A percentile compares a stretch with the other conserved stretches of the same genome.
Evolutionary conservation across 345 rosid genomes (phyloP).

Genomic region (Cochlearia excelsa): DNA sequence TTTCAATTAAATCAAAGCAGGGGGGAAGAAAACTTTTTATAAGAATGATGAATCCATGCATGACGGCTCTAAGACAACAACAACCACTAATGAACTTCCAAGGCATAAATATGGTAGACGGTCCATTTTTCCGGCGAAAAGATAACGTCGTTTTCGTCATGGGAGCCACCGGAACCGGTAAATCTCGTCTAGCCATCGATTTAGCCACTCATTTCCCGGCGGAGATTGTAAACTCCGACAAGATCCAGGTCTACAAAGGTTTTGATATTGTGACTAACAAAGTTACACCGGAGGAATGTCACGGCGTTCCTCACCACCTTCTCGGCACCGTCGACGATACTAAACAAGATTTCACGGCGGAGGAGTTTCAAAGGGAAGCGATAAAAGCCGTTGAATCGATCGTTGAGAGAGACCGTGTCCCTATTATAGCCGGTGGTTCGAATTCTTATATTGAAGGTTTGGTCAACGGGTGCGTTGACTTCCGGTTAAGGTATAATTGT

Average conservation of each 20-base stretch:
- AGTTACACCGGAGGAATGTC: slow-evolving; percentile 69
- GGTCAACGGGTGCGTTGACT: slow-evolving; percentile 51
- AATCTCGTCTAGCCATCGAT: slow-evolving; percentile 80
- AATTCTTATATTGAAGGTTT: slow-evolving; percentile 74
- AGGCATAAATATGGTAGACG: slow-evolving; percentile 36
- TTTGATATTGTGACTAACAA: slow-evolving; percentile 71
- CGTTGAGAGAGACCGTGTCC: slow-evolving; percentile 42
- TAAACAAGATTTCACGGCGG: slow-evolving; percentile 48
- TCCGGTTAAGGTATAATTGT: slow-evolving; percentile 60
- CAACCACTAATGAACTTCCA: slow-evolving; percentile 51
- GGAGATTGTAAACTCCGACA: slow-evolving; percentile 79
- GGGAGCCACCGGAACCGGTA: slow-evolving; percentile 92
- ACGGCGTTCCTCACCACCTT: slow-evolving; percentile 75
- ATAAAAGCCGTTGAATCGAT: slow-evolving; percentile 46
- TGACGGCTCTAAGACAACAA: slow-evolving; percentile 50
- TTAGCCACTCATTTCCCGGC: slow-evolving; percentile 67
- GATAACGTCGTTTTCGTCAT: slow-evolving; percentile 75
- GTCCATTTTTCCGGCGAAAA: slow-evolving; percentile 52
- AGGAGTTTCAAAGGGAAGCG: slow-evolving; percentile 52
- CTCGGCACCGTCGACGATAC: slow-evolving; percentile 52
- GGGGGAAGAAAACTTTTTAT: slow-evolving; percentile 23
- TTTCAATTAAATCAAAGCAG: slow-evolving; percentile 30
- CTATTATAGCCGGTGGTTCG: slow-evolving; percentile 88
- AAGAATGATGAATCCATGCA: slow-evolving; percentile 51
- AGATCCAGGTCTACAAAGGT: slow-evolving; percentile 82